A percentile compares a stretch with the other conserved stretches of the same genome.
Conservation (phyloP, 257 asterid species). For the Asclepias syriaca region DNA sequence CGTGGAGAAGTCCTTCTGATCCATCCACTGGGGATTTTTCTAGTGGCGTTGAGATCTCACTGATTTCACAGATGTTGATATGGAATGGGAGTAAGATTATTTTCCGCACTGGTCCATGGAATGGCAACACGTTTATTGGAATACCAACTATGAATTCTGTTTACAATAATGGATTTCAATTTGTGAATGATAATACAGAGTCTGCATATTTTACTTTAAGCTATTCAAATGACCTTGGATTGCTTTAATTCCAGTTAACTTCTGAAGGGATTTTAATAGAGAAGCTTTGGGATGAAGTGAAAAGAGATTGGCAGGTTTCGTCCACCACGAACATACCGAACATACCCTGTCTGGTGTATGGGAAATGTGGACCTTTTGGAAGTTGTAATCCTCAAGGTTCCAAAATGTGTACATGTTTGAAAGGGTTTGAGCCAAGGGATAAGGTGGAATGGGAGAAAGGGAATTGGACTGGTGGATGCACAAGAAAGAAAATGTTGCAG, state of each 20-base stretch:
- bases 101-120: conserved; percentile 52
- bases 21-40: conserved; percentile 46
- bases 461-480: conserved; percentile 56
- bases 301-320: conserved; percentile 12
- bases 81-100: conserved; percentile 25
- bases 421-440: conserved; percentile 40
- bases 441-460: conserved; percentile 44
- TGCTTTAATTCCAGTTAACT: conserved; percentile 13
- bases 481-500: conserved; percentile 30
- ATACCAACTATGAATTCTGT: conserved; percentile 1
- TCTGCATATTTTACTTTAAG: conserved; percentile 7
- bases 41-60: conserved; percentile 11
- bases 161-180: conserved; percentile 9
- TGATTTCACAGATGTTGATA: conserved; percentile 28
- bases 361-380: conserved; percentile 52
- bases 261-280: conserved; percentile 10
- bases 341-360: conserved; percentile 16
- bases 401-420: conserved; percentile 47
- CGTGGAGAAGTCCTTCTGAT: conserved; percentile 41
- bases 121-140: conserved; percentile 23
- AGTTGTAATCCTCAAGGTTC: conserved; percentile 34
- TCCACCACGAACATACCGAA: not conserved
- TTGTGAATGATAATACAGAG: not conserved
- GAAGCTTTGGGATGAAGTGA: conserved; percentile 2
- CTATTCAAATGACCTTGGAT: not conserved